Conservation (phyloP, 2,329 filamentous ascomycete species). For the Cercospora canescens region DNA sequence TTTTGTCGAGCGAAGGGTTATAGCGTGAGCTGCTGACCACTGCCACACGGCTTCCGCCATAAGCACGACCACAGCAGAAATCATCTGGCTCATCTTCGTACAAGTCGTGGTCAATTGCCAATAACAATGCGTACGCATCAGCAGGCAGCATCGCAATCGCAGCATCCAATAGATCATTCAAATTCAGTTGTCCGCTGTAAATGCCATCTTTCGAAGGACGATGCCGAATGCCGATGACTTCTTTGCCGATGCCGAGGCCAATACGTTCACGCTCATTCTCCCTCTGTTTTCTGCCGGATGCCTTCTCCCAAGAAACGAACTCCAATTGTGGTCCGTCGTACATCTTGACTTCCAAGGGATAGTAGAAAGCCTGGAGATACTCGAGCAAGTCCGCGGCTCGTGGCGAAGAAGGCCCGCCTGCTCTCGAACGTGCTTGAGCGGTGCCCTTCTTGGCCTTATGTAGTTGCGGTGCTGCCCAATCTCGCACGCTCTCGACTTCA, state of each 20-base stretch:
- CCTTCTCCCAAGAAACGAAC: slow-evolving; percentile 53
- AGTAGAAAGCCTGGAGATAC: slow-evolving; percentile 55
- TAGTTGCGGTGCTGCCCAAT: slow-evolving; percentile 43
- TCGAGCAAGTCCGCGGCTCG: slow-evolving; percentile 35
- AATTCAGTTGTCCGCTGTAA: slow-evolving; percentile 57
- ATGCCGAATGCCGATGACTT: slow-evolving; percentile 53
- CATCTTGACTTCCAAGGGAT: slow-evolving; percentile 53
- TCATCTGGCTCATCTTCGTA: slow-evolving; percentile 67
- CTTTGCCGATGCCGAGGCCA: slow-evolving; percentile 45
- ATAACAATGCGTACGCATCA: slow-evolving; percentile 60
- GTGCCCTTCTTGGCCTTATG: background rate
- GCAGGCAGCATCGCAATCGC: slow-evolving; percentile 54
- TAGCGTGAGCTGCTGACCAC: slow-evolving; percentile 65
- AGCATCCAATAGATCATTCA: slow-evolving; percentile 62
- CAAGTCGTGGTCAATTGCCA: slow-evolving; percentile 63
- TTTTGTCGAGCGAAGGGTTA: slow-evolving; percentile 49
- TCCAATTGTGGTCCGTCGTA: slow-evolving; percentile 40
- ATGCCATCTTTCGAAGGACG: slow-evolving; percentile 50
- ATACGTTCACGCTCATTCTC: slow-evolving; percentile 32
- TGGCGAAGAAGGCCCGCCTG: background rate
- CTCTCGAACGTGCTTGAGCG: background rate
- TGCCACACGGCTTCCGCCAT: slow-evolving; percentile 62
- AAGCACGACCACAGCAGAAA: slow-evolving; percentile 67
- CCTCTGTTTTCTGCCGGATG: slow-evolving; percentile 6
- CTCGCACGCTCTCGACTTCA: slow-evolving; percentile 41